Base-by-base conservation (phyloP, 2,329 filamentous ascomycete genomes). In the Phialophora chinensis region DNA sequence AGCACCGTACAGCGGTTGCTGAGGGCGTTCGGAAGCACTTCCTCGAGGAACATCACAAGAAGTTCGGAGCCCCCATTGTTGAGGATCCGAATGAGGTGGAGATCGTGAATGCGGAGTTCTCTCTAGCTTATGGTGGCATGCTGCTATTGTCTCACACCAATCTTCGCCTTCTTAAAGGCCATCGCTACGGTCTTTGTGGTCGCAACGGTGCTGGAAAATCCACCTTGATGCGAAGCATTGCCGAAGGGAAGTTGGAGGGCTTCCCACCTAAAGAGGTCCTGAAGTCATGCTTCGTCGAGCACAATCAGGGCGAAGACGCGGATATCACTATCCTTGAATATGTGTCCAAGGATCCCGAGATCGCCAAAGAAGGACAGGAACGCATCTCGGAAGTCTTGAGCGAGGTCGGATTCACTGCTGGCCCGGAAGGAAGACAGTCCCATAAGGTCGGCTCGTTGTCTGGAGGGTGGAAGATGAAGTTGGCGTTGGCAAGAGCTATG, bases 401-500 rank as follows among this genome's bases (percentile, higher is more conserved):
- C 58, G 93, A 98, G 78, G 95, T 99, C 74, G 96, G 96, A 52
- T 99, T 99, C 82, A 96, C 91, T 25, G 81, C 91, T 68, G 94
- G 94, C 2, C 92, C 93, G 0, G 91, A 95, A 72, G 95, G 94
- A 66, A 88, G 92, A 67, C 95, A 98, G 79, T 86, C 89, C 5
- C 88, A 97, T 77, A 91, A 90, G 74, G 95, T 99, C 66, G 95
- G 95, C 73, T 97, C 94, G 23, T 82, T 99, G 42, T 98, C 95
- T 52, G 95, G 95, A 81, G 95, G 95, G 77, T 99, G 95, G 95
- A 98, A 98, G 87, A 99, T 99, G 95, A 99, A 99, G 88, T 84
- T 99, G 68, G 95, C 95, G 72, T 82, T 99, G 79, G 95, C 95
- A 60, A 88, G 95, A 75, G 95, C 95, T 71, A 98, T 99, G 93